These are phyloP conservation scores for Hemisphaericaspora lyxosophila DNA, from an alignment of 1,139 yeast genomes.

Conservation along the genomic window DNA sequence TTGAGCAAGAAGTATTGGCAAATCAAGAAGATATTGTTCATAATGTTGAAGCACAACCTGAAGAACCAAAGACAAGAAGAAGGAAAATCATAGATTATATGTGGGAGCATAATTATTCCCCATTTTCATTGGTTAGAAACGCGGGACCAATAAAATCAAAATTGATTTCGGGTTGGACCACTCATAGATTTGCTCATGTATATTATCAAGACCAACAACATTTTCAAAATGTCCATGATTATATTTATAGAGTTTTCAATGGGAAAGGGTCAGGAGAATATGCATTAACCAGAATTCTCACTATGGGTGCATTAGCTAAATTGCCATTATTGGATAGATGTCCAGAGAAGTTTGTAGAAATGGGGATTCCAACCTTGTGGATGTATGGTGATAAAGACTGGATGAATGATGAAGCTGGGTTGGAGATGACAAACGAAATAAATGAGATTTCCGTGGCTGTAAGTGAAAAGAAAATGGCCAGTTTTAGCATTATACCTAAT, in stretches of 20 bases:
- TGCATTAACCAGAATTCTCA: slow-evolving; percentile 44
- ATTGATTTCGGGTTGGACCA: slow-evolving; percentile 42
- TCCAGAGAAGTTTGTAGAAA: slow-evolving; percentile 35
- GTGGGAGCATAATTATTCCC: slow-evolving; percentile 42
- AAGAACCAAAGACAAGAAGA: slow-evolving; percentile 18
- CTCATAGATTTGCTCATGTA: slow-evolving; percentile 37
- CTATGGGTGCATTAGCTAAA: slow-evolving; percentile 40
- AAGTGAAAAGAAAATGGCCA: slow-evolving; percentile 22
- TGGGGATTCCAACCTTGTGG: slow-evolving; percentile 47
- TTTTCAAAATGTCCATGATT: slow-evolving; percentile 41
- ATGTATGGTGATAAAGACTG: slow-evolving; percentile 49
- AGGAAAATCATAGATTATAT: slow-evolving; percentile 26
- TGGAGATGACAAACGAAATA: slow-evolving; percentile 40
- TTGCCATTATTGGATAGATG: slow-evolving; percentile 46
- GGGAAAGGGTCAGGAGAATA: slow-evolving; percentile 48
- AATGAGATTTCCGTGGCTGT: slow-evolving; percentile 28
- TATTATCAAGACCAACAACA: slow-evolving; percentile 30
- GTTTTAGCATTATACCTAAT: slow-evolving; percentile 45
- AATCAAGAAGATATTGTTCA: slow-evolving; percentile 29
- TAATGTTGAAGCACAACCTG: slow-evolving; percentile 14
- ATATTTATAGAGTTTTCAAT: slow-evolving; percentile 40
- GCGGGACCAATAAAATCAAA: slow-evolving; percentile 41
- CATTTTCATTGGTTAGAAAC: slow-evolving; percentile 36
- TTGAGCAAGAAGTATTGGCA: slow-evolving; percentile 26
- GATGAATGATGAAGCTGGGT: slow-evolving; percentile 49